Base-by-base conservation (phyloP, 2,329 filamentous ascomycete genomes). In the Graphilbum fragrans region DNA sequence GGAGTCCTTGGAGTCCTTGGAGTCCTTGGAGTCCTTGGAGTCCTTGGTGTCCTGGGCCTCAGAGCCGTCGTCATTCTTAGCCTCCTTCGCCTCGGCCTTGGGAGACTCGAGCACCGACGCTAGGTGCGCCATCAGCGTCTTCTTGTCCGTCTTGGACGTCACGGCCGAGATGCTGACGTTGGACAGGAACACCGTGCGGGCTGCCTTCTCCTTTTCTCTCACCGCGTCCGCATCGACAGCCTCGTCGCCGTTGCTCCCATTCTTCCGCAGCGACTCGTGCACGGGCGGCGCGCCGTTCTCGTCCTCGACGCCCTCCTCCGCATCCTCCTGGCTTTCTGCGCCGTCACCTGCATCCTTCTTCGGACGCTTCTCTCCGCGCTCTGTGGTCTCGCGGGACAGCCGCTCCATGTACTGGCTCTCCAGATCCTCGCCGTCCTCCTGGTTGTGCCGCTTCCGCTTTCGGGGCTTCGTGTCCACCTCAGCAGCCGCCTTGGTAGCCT, bases 131-230 rank as follows among this genome's bases (percentile, higher is more conserved):
- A 86, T 66, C 23, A 95, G 72, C 3, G 72, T 72, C 65, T 86
- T 93, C 63, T 86, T 87, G 27, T 80, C 81, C 2, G 78, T 63
- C 55, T 93, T 93, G 22, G 83, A 87, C 38, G 78, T 83, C 53
- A 96, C 86, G 34, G 86, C 86, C 40, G 81, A 69, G 19, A 74
- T 80, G 14, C 87, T 87, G 36, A 98, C 86, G 55, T 98, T 98
- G 54, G 84, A 83, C 12, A 98, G 67, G 63, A 96, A 98, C 34
- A 96, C 78, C 7, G 92, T 98, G 43, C 92, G 82, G 44, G 76
- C 75, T 9, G 90, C 84, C 65, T 94, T 53, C 49, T 93, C 43
- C n/a, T 25, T 31, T 14, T 43, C 37, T 19, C 5, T 20, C 5
- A 9, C 6, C 14, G 31, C n/a, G 19, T 44, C 41, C 4, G 11